Evolutionary conservation across 805 yeast genomes (phyloP).

Genomic region (Spathaspora hagerdaliae): DNA sequence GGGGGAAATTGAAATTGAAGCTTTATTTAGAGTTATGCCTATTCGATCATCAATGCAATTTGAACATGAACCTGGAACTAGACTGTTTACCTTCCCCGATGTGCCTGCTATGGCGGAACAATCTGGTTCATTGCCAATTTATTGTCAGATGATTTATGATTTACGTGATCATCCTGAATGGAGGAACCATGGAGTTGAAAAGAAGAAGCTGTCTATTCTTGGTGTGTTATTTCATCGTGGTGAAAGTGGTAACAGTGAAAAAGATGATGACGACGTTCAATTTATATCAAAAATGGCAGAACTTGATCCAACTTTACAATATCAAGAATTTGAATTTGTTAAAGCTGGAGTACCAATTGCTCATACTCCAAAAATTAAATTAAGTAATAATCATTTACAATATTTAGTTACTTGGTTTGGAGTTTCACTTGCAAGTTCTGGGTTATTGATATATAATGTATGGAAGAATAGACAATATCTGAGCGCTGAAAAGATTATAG

Average conservation of each 20-base stretch:
- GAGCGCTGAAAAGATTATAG: slow-evolving; percentile 37
- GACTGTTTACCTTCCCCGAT: slow-evolving; percentile 77
- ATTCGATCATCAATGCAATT: slow-evolving; percentile 64
- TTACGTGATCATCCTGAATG: slow-evolving; percentile 60
- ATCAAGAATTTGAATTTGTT: slow-evolving; percentile 51
- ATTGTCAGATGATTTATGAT: slow-evolving; percentile 70
- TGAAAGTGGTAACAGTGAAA: slow-evolving; percentile 40
- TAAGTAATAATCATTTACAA: slow-evolving; percentile 87
- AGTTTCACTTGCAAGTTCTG: slow-evolving; percentile 65
- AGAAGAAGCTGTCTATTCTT: slow-evolving; percentile 16
- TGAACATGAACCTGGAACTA: slow-evolving; percentile 60
- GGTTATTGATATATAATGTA: slow-evolving; percentile 47
- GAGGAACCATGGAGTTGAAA: slow-evolving; percentile 9
- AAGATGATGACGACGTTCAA: slow-evolving; percentile 10
- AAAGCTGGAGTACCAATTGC: slow-evolving; percentile 91
- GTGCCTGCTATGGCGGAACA: slow-evolving; percentile 73
- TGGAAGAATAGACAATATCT: slow-evolving; percentile 25
- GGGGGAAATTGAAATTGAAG: slow-evolving; percentile 68
- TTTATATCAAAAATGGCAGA: slow-evolving; percentile 13
- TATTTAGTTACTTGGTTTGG: slow-evolving; percentile 96
- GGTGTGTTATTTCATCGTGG: neutral
- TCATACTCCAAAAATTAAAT: slow-evolving; percentile 70
- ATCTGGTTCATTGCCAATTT: slow-evolving; percentile 66
- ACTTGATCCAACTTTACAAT: slow-evolving; percentile 31
- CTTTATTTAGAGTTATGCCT: slow-evolving; percentile 67